Evolutionary conservation across 2,329 filamentous ascomycete genomes (phyloP).

Genomic region (Phyllosticta citribraziliensis): DNA sequence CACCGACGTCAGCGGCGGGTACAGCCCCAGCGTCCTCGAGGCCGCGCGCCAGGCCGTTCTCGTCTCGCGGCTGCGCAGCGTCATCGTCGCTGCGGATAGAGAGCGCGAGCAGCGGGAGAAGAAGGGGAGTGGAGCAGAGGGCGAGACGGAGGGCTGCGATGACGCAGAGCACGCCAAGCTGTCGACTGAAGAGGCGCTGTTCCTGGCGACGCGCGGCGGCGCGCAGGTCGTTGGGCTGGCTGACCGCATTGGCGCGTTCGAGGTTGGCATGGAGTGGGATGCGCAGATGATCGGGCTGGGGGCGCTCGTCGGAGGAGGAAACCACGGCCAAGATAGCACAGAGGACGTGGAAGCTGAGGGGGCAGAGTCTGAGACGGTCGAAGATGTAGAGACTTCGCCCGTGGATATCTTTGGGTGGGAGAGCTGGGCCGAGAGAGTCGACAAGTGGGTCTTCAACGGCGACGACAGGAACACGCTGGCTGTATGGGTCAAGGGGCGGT

Average conservation of each 20-base stretch:
- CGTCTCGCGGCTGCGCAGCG: constrained; percentile 62
- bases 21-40: constrained; percentile 70
- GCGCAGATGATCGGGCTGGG: constrained; percentile 69
- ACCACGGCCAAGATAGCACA: constrained; percentile 22
- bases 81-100: constrained; percentile 30
- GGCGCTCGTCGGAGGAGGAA: constrained; percentile 18
- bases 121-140: neutral
- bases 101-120: neutral
- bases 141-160: neutral
- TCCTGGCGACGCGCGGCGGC: constrained; percentile 79
- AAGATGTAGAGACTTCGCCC: constrained; percentile 39
- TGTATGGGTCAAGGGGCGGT: constrained; percentile 78
- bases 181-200: constrained; percentile 76
- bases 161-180: constrained; percentile 48
- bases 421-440: constrained; percentile 72
- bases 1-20: constrained; percentile 86
- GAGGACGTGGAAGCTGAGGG: constrained; percentile 22
- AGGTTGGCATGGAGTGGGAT: constrained; percentile 82
- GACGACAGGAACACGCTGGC: constrained; percentile 82
- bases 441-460: constrained; percentile 91
- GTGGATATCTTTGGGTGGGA: constrained; percentile 92
- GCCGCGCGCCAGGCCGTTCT: constrained; percentile 73
- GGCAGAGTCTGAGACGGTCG: constrained; percentile 15
- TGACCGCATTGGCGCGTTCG: constrained; percentile 67
- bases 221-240: constrained; percentile 69